Base-by-base conservation (phyloP, 2,329 filamentous ascomycete genomes). In the Madurella mycetomatis region DNA sequence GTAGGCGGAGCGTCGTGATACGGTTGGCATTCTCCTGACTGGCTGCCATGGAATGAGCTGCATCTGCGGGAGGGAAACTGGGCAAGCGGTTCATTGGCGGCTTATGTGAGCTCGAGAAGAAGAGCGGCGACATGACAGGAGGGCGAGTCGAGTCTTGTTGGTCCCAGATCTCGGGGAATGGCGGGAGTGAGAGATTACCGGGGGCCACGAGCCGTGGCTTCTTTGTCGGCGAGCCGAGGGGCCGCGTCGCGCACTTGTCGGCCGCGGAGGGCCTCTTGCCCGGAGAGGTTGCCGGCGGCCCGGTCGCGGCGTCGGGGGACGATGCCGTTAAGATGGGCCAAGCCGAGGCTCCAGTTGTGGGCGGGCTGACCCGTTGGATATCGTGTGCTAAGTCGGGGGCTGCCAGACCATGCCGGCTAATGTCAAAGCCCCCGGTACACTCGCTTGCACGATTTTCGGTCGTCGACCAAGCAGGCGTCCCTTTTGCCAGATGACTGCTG, bases 1-100 rank as follows among this genome's bases (percentile, higher is more conserved):
- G 77, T 44, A 84, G 70, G 62, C 78, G 81, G 49, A 80, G 72
- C 50, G 78, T 84, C 17, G 77, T 82, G 30, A 83, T 72, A 2
- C 62, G 54, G 39, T 76, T 76, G 15, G 69, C 61, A n/a, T 75
- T 69, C 43, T 81, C 76, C 37, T 70, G 70, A 53, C 73, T 69
- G 52, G 71, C 70, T 59, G 81, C 70, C 72, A 82, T 79, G 49
- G 72, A 74, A 32, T 69, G 66, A 19, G 74, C 67, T 5, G 71
- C 67, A 54, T 80, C 77, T 13, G 72, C 65, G 18, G 72, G 66
- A 18, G 68, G 62, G 60, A 70, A 69, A 51, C 66, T 72, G 8
- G 70, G 66, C 13, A 73, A 72, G 34, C 76, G 70, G 52, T 63
- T 64, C 18, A 64, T 56, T 58, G 70, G 66, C 30, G 67, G 68